phyloP scores from a whole-genome alignment of 352 stramenopile genomes.

The Halophytophthora batemanensis region DNA sequence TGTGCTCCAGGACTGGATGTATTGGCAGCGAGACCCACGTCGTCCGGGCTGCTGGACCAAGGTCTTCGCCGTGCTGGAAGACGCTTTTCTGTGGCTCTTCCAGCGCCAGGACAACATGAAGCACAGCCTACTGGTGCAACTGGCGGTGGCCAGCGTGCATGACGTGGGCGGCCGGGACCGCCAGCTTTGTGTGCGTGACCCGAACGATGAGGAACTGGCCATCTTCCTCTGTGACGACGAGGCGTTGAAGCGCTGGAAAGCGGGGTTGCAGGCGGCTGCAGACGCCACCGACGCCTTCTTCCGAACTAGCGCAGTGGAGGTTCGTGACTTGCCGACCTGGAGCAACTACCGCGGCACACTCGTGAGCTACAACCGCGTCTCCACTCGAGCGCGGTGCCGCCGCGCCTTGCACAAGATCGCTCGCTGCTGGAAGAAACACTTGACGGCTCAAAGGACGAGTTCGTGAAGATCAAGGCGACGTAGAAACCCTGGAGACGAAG shows the following conservation, averaged over 20 bases:
- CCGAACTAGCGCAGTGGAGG: slow-evolving; percentile 19
- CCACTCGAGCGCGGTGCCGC: slow-evolving; percentile 34
- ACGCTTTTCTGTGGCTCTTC: slow-evolving; percentile 58
- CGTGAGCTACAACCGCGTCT: slow-evolving; percentile 30
- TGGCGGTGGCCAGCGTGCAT: slow-evolving; percentile 47
- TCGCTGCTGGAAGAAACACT: slow-evolving; percentile 14
- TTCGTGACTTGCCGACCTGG: slow-evolving; percentile 33
- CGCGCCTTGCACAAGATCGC: slow-evolving; percentile 25
- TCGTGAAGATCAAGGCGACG: too few relatives aligned
- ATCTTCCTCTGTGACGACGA: slow-evolving; percentile 31
- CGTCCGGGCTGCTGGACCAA: slow-evolving; percentile 57
- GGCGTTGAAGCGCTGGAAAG: slow-evolving; percentile 28
- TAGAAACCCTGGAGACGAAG: too few relatives aligned
- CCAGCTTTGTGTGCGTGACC: slow-evolving; percentile 41
- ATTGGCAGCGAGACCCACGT: slow-evolving; percentile 54
- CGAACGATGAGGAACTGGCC: slow-evolving; percentile 45
- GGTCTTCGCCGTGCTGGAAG: slow-evolving; percentile 53
- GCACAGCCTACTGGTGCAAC: slow-evolving; percentile 41
- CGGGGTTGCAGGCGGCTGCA: slow-evolving; percentile 38
- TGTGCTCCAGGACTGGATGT: slow-evolving; percentile 43
- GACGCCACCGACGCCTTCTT: slow-evolving; percentile 42
- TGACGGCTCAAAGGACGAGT: not conserved
- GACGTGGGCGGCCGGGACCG: slow-evolving; percentile 22
- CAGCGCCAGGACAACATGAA: slow-evolving; percentile 30
- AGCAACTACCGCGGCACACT: slow-evolving; percentile 54